Evolutionary conservation across 2,329 filamentous ascomycete genomes (phyloP).

Genomic region (Alternaria sp.): DNA sequence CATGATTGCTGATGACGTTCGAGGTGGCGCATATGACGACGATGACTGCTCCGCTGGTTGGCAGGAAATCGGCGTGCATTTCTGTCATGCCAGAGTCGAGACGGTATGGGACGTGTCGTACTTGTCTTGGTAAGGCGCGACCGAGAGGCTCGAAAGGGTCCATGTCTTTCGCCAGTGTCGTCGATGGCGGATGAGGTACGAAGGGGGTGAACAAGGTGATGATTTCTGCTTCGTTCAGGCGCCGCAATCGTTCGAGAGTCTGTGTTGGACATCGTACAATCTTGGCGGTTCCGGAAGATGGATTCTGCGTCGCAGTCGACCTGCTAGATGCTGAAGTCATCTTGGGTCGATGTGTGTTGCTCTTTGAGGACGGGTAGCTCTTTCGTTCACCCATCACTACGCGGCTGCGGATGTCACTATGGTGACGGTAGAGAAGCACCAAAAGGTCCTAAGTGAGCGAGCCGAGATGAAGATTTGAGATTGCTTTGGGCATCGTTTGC

Average conservation of each 20-base stretch:
- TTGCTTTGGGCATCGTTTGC: neutral
- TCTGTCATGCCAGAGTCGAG: slow-evolving; percentile 67
- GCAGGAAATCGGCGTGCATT: slow-evolving; percentile 68
- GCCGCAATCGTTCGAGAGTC: slow-evolving; percentile 35
- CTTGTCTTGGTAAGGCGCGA: slow-evolving; percentile 63
- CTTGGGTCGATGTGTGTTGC: neutral
- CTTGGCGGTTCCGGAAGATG: slow-evolving; percentile 24
- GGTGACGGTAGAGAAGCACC: neutral
- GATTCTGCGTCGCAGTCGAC: neutral
- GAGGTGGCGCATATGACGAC: slow-evolving; percentile 58
- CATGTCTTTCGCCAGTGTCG: slow-evolving; percentile 49
- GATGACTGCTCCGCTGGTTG: slow-evolving; percentile 64
- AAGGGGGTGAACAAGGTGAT: slow-evolving; percentile 60
- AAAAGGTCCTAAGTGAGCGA: neutral
- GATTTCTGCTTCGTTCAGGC: slow-evolving; percentile 46
- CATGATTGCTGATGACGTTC: slow-evolving; percentile 31
- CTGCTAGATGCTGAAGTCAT: neutral
- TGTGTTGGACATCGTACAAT: slow-evolving; percentile 35
- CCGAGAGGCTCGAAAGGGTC: slow-evolving; percentile 79
- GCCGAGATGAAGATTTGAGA: neutral
- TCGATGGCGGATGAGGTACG: slow-evolving; percentile 54
- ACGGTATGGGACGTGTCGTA: slow-evolving; percentile 76
- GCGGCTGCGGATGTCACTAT: neutral
- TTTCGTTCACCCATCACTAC: neutral
- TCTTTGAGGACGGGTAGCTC: neutral